Evolutionary conservation across 148 eudicot species (phyloP).

Genomic region (Drosera capensis): DNA sequence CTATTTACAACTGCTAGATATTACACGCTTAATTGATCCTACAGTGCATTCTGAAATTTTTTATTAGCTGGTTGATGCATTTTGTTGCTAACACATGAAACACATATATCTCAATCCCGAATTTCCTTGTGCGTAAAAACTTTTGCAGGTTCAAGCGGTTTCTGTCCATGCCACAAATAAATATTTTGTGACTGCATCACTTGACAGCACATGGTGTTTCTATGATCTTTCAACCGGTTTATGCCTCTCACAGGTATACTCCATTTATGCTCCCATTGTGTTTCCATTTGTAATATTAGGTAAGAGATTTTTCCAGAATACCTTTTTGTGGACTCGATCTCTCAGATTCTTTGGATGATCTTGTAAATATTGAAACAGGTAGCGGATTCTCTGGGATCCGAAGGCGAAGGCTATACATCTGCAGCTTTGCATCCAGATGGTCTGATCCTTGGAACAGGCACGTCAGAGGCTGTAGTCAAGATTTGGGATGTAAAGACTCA

Average conservation of each 20-base stretch:
- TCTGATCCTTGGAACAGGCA: conserved; percentile 94
- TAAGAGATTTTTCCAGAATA: no score
- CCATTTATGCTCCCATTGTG: conserved; percentile 1
- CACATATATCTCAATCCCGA: neutral
- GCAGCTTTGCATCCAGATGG: conserved; percentile 98
- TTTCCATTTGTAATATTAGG: no score
- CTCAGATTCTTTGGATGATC: conserved; percentile 1
- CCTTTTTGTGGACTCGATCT: neutral
- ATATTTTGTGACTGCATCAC: conserved; percentile 81
- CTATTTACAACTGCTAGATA: no score
- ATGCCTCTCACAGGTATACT: conserved; percentile 76
- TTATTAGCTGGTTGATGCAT: neutral
- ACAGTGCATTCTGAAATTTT: no score
- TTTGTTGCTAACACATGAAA: neutral
- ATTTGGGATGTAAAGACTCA: conserved; percentile 98
- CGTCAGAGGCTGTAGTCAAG: conserved; percentile 65
- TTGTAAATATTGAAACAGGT: conserved; percentile 32
- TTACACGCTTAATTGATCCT: no score
- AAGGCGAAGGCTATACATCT: conserved; percentile 59
- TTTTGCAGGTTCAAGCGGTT: conserved; percentile 81
- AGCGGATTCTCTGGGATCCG: conserved; percentile 36
- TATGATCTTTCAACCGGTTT: conserved; percentile 67
- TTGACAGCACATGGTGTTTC: conserved; percentile 92
- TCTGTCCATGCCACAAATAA: conserved; percentile 82
- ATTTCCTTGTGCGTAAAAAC: neutral